Evolutionary conservation across 1,139 yeast genomes (phyloP), one percentile per base, ranked within the genome.

Genomic region (Yamadazyma pseudoaaseri): DNA sequence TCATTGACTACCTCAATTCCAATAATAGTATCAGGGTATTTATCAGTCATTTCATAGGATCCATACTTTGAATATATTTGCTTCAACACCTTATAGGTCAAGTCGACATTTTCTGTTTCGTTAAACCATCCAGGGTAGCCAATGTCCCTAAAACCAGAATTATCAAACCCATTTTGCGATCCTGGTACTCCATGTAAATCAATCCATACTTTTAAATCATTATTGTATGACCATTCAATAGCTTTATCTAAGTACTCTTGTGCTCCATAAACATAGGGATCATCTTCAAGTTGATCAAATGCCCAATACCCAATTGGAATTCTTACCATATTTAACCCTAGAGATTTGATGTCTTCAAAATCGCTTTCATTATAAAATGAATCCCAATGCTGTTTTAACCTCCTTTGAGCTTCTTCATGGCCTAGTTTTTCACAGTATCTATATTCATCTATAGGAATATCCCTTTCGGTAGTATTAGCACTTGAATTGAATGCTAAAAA

Each of bases 221-320:
- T 51, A 17, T 69, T 62, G 33, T 75, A 59, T 31, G 86, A 79
- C 97, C 97, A 90, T 15, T 60, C 73, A 34, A 90, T 65, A 5
- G 96, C 95, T 47, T 70, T 65, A 49, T 85, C 90, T 40, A 90
- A 66, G 56, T 85, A 86, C 11, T 60, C 56, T 37, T 73, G 79
- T 58, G 89, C 96, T 18, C 97, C 97, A 52, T 78, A 81, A 29
- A 86, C 95, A 55, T 86, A 92, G 3, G 97, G 96, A 56, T 90
- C 97, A 38, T 65, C 61, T 9, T 65, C 70, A 35, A 75, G 61
- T 21, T 65, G 61, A 30, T 72, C 60, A 60, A 86, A 90, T 2
- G 97, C 97, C 98, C 98, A 90, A 66, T 90, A 92, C 6, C 97
- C 97, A 41, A 90, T 76, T 12, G 97, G 97, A 39, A 90, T 82